Base-by-base conservation (phyloP, 225 moss, liverwort and hornwort species). In the Bryum argenteum region DNA sequence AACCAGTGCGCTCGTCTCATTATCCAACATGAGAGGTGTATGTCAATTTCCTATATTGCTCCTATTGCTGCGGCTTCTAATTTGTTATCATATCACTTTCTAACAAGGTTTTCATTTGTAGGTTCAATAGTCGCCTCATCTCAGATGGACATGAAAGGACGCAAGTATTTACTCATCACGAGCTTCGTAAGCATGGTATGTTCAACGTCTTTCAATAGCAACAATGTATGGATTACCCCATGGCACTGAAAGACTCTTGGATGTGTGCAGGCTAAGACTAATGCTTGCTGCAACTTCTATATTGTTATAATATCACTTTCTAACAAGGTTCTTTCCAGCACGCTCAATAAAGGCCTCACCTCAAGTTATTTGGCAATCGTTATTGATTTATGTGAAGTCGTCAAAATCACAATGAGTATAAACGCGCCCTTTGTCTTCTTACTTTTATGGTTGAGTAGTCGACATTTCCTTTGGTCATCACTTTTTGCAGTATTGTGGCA, bases 131-230 rank as follows among this genome's bases (percentile, higher is more conserved):
- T 98, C 40, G 97, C 97, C 33, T 98, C 89, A 9, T 91, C 81
- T 56, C 79, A 92, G 70, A 94, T 98, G 92, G 97, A 98, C 84
- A 94, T 83, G 82, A 84, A 80, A 78, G 94, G 94, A 19, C 89
- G 97, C 72, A 98, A 98, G 83, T 81, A 84, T 66, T 71, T 98
- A 79, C 82, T 98, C 17, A 74, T 81, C 11, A 61, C 73, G 69
- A 98, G 97, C 78, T 88, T 89, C 53, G 65, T 73, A 60, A 94
- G 97, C 76, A 97, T 97, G 97, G 94, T 95, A 82, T 61, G 81
- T 70, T 10, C 15, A 39, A 38, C 20, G 64, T 3, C 28, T 26
- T 10, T 37, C 45, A 74, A 11, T 16, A 43, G 5, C 11, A 3
- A 17, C 21, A 8, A 15, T 44, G 10, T 28, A 23, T 28, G 3